phyloP scores from a whole-genome alignment of 768 basidiomycete genomes.

The Tylopilus sp. region DNA sequence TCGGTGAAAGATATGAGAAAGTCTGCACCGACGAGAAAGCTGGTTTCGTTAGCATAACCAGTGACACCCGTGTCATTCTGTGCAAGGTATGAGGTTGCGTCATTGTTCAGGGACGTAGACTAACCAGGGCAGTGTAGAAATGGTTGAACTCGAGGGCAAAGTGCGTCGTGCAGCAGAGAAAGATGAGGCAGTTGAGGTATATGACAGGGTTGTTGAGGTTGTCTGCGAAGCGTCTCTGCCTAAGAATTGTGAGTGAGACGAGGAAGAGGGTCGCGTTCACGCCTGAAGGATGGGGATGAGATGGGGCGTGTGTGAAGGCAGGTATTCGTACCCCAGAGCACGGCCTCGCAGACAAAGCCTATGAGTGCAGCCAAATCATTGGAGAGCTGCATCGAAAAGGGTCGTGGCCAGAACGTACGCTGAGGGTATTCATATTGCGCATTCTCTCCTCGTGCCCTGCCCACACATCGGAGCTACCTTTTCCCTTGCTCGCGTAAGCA shows the following conservation, averaged over 20 bases:
- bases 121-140: constrained; percentile 32
- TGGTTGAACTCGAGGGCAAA: constrained; percentile 37
- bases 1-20: constrained; percentile 35
- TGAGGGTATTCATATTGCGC: neutral
- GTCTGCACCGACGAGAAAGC: constrained; percentile 31
- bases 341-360: constrained; percentile 36
- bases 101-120: constrained; percentile 3
- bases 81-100: neutral
- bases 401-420: neutral
- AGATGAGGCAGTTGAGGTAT: constrained; percentile 29
- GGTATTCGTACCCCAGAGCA: constrained; percentile 32
- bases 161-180: constrained; percentile 31
- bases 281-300: constrained; percentile 7
- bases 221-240: constrained; percentile 5
- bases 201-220: constrained; percentile 25
- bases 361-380: constrained; percentile 34
- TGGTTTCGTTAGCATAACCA: constrained; percentile 31
- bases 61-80: constrained; percentile 28
- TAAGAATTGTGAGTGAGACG: constrained; percentile 26
- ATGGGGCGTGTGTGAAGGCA: neutral
- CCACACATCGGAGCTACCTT: neutral
- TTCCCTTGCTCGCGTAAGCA: too few species aligned
- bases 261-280: constrained; percentile 28
- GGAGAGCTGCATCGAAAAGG: constrained; percentile 21
- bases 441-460: too few species aligned